phyloP scores from a whole-genome alignment of 192 early-diverging fungal species.

The Martensiomyces pterosporus region DNA sequence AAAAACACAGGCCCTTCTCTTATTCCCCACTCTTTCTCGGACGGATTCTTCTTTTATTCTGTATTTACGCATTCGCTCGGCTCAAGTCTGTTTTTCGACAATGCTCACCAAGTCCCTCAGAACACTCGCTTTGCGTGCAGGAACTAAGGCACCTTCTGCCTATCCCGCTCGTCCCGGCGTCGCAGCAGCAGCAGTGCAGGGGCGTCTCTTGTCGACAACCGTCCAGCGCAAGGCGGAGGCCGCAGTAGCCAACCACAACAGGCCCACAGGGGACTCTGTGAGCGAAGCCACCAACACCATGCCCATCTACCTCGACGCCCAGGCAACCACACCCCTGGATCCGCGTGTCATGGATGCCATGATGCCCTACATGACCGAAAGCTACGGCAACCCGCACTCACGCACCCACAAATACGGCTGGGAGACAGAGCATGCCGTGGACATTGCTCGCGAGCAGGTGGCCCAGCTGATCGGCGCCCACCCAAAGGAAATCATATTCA shows the following conservation, averaged over 20 bases:
- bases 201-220: too few relatives aligned
- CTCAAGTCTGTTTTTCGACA: too few relatives aligned
- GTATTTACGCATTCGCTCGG: too few relatives aligned
- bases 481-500: slow-evolving; percentile 95
- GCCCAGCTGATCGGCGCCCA: slow-evolving; percentile 86
- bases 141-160: too few relatives aligned
- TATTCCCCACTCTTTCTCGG: too few relatives aligned
- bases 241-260: slow-evolving; percentile 43
- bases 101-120: too few relatives aligned
- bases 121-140: too few relatives aligned
- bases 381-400: slow-evolving; percentile 95
- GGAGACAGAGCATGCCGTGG: slow-evolving; percentile 90
- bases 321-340: slow-evolving; percentile 91
- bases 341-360: slow-evolving; percentile 90
- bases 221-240: slow-evolving; percentile 6
- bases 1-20: too few relatives aligned
- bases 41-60: too few relatives aligned
- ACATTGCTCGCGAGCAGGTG: slow-evolving; percentile 81
- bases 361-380: slow-evolving; percentile 89
- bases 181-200: too few relatives aligned
- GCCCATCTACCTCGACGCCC: slow-evolving; percentile 93
- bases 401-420: slow-evolving; percentile 96
- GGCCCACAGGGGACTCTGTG: slow-evolving; percentile 12
- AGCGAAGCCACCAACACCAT: slow-evolving; percentile 14
- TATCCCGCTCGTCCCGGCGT: too few relatives aligned